These are phyloP conservation scores for Poterioochromonas sp. DNA, from an alignment of 352 stramenopile genomes.

Conservation along the genomic window DNA sequence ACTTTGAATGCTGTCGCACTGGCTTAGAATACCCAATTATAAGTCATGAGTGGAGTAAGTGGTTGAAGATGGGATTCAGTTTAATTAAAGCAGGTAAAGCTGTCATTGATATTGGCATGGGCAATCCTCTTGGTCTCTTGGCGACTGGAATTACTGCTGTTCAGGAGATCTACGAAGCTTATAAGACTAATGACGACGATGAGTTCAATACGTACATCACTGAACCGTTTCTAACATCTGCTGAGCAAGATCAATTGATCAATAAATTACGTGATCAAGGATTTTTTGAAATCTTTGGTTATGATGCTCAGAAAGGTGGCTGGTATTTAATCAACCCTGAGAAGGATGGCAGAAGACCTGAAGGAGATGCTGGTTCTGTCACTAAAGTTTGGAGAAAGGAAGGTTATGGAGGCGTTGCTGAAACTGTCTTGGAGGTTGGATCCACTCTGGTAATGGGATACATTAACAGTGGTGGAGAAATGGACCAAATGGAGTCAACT, in stretches of 20 bases:
- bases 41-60: constrained; percentile 23
- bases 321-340: constrained; percentile 31
- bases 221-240: constrained; percentile 10
- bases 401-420: not conserved
- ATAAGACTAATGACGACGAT: constrained; percentile 34
- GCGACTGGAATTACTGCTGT: not conserved
- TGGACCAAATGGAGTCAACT: not conserved
- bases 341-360: constrained; percentile 5
- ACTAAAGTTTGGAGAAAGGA: constrained; percentile 25
- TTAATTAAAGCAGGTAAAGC: constrained; percentile 29
- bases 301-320: constrained; percentile 8
- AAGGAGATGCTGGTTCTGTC: constrained; percentile 13
- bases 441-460: not conserved
- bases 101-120: constrained; percentile 32
- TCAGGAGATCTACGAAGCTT: constrained; percentile 28
- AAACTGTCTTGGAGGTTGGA: not conserved
- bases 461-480: not conserved
- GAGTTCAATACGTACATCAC: constrained; percentile 34
- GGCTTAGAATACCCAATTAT: constrained; percentile 27
- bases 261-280: constrained; percentile 27
- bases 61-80: constrained; percentile 34
- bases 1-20: constrained; percentile 23
- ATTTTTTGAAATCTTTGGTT: constrained; percentile 33
- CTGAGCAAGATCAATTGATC: constrained; percentile 29
- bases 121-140: constrained; percentile 23